Evolutionary conservation across 2,329 filamentous ascomycete species (phyloP).

Genomic region (Malbranchea cinnamomea): DNA sequence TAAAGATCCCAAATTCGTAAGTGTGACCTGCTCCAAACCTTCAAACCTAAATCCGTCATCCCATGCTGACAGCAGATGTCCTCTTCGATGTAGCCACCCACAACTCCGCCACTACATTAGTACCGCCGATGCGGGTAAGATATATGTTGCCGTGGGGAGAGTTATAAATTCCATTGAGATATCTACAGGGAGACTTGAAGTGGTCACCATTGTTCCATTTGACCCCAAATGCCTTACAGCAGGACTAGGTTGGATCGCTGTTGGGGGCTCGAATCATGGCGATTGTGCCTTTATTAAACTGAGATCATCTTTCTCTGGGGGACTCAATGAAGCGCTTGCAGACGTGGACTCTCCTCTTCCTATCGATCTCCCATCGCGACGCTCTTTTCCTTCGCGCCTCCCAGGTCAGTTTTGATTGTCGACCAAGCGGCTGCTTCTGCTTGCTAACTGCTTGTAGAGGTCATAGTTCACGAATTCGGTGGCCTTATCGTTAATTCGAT

Average conservation of each 20-base stretch:
- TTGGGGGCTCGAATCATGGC: constrained; percentile 69
- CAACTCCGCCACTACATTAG: constrained; percentile 75
- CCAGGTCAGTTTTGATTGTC: constrained; percentile 14
- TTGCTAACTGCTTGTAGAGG: constrained; percentile 22
- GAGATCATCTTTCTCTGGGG: too few species aligned
- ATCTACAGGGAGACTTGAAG: constrained; percentile 54
- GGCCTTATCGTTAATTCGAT: constrained; percentile 53
- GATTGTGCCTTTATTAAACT: constrained; percentile 71
- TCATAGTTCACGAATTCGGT: constrained; percentile 44
- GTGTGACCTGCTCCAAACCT: constrained; percentile 20
- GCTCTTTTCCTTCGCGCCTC: constrained; percentile 14
- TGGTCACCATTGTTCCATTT: constrained; percentile 55
- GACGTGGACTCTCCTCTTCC: constrained; percentile 45
- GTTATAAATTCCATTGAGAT: constrained; percentile 63
- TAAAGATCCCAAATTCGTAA: constrained; percentile 51
- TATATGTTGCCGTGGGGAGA: constrained; percentile 71
- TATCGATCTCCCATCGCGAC: constrained; percentile 27
- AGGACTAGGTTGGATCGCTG: constrained; percentile 74
- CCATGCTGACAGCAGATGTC: too few species aligned
- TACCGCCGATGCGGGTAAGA: constrained; percentile 55
- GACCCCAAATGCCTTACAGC: constrained; percentile 76
- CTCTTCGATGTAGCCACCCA: constrained; percentile 20
- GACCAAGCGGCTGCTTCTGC: too few species aligned
- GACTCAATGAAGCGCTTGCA: too few species aligned
- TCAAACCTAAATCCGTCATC: too few species aligned